Evolutionary conservation across 345 rosid genomes (phyloP), one percentile per base, ranked within the genome.

Genomic region (Euphorbia pulcherrima): DNA sequence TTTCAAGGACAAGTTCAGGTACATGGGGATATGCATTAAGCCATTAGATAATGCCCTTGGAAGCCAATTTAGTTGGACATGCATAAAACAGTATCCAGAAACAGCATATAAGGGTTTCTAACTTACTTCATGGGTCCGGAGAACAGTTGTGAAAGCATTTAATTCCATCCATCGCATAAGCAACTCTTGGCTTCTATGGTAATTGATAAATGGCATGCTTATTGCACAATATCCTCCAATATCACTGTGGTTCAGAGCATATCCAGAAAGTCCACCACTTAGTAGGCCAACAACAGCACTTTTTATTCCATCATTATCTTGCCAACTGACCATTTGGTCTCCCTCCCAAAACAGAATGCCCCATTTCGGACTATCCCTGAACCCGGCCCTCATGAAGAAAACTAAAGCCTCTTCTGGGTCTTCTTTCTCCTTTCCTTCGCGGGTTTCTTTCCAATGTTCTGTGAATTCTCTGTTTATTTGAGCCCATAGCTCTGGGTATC

Each of bases 271-370:
- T 71, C 90, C 90, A 51, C 90, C 73, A 74, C 88, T 88, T 66
- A 88, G 79, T 4, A 88, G 78, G 62, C 90, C 93, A 26, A 83
- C 82, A 46, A 85, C 88, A 24, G 88, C 75, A 72, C 93, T 88
- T 79, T 85, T 88, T 73, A 88, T 85, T 33, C 90, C 93, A 67
- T 88, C 88, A 73, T 87, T 85, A 39, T 80, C 75, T 62, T 87
- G 92, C 89, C 88, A 87, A 77, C 92, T 87, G 30, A 88, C 93
- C 90, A 88, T 88, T 79, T 88, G 93, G 68, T 88, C 90, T 65
- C 90, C 93, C 81, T 88, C 90, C 93, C 90, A 88, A 64, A 88
- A 88, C 24, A 88, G 79, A 87, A 85, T 85, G 23, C 86, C 93
- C 87, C 90, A 84, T 77, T 75, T 84, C 28, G 90, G 93, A 74